phyloP scores from a whole-genome alignment of 306 rosid genomes.

The Casuarina cunninghamiana region DNA sequence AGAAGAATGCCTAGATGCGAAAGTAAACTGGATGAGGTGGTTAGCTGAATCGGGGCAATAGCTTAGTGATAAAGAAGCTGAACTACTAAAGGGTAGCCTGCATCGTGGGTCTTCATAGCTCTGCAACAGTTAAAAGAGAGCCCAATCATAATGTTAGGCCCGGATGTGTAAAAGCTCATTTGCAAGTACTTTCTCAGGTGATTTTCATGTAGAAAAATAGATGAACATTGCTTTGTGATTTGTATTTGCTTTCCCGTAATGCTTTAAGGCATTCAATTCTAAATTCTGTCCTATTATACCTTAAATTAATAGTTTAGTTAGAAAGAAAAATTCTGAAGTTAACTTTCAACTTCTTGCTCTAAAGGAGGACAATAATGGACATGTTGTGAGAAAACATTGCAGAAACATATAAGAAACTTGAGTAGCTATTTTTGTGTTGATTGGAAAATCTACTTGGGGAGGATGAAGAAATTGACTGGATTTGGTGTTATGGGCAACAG shows the following conservation, averaged over 20 bases:
- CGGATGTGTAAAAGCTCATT: too few species aligned
- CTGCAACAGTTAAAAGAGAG: conserved; percentile 1
- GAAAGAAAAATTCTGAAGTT: too few species aligned
- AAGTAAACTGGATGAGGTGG: conserved; percentile 47
- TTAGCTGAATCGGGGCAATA: conserved; percentile 3
- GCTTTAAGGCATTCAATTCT: background rate
- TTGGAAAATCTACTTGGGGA: background rate
- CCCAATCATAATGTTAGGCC: too few species aligned
- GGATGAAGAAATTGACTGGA: background rate
- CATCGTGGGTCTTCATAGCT: conserved; percentile 22
- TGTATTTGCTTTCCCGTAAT: conserved; percentile 17
- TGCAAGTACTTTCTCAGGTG: conserved; percentile 3
- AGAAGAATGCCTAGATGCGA: conserved; percentile 52
- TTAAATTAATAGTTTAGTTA: background rate
- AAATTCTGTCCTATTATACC: background rate
- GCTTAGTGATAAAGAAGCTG: conserved; percentile 8
- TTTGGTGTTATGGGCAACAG: background rate
- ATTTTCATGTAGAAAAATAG: conserved; percentile 30
- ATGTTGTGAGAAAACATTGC: background rate
- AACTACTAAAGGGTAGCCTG: conserved; percentile 13
- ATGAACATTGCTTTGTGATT: conserved; percentile 51
- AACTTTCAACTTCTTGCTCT: too few species aligned
- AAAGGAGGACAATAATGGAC: background rate
- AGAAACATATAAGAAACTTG: background rate
- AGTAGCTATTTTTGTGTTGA: background rate